Evolutionary conservation across 2,329 filamentous ascomycete genomes (phyloP), one percentile per base, ranked within the genome.

Genomic region (Aureobasidium leucospermi): DNA sequence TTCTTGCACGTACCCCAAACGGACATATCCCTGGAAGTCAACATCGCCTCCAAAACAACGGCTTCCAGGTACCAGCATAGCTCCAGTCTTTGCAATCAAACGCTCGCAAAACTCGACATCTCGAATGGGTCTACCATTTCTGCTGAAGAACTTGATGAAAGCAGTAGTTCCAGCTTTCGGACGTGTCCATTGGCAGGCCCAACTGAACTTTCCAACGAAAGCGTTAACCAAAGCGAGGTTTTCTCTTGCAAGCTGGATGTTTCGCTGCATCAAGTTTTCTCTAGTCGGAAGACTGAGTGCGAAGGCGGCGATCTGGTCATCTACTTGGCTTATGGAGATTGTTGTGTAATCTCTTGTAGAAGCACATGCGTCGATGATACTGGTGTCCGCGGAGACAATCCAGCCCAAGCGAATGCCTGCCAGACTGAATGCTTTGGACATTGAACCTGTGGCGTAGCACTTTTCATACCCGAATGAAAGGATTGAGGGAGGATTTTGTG

Each of bases 401-500:
- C 19, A 19, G 19, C 19, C 19, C 19, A 19, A 19, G 19, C 19
- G 19, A 19, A 19, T 19, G 19, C 19, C 19, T 19, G 19, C 19
- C 19, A 19, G 19, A 19, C 19, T 19, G 19, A 19, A 19, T 19
- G 19, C 19, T 19, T 19, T 19, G 19, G 19, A 19, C 19, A 19
- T 19, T 19, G 19, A 19, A 19, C 19, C 19, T 19, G 19, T 19
- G 19, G 19, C 19, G 19, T 19, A 19, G 19, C 19, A 19, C 38
- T 41, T n/a, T n/a, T 41, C 38, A 41, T 41, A 41, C 16, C 38
- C 38, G 15, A 41, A n/a, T 7, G 38, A n/a, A 8, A 41, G 5
- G 13, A 41, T 41, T n/a, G 38, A 41, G 2, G 38, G 38, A 19
- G 38, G 71, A 16, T 16, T 15, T 41, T n/a, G 5, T 16, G 15